These are phyloP conservation scores for Pholiota microspora DNA, from an alignment of 768 basidiomycete genomes.

Conservation along the genomic window DNA sequence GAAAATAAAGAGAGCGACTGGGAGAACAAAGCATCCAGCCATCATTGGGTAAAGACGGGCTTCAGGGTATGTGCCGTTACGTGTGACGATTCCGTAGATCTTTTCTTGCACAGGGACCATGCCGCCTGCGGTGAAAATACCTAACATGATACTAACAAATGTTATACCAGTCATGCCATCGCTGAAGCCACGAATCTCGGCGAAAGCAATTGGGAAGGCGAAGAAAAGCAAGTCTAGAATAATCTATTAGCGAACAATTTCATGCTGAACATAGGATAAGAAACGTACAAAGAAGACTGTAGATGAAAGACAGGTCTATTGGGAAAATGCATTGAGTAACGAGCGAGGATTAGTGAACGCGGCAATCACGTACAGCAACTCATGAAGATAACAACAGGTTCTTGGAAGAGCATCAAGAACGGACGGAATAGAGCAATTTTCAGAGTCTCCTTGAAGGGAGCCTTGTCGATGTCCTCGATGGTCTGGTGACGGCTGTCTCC, in stretches of 20 bases:
- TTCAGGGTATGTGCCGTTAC: conserved; percentile 38
- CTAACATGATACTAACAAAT: conserved; percentile 43
- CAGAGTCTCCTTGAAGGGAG: conserved; percentile 30
- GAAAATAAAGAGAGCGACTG: conserved; percentile 41
- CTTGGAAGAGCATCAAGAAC: conserved; percentile 39
- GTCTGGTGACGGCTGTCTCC: conserved; percentile 32
- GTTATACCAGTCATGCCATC: conserved; percentile 38
- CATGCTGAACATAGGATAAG: not conserved
- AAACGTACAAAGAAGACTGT: conserved; percentile 35
- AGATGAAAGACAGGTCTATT: conserved; percentile 42
- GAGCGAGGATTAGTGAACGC: not conserved
- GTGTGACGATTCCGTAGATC: conserved; percentile 29
- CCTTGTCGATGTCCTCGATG: conserved; percentile 37
- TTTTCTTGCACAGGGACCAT: conserved; percentile 34
- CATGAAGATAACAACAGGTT: conserved; percentile 43
- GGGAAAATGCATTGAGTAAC: not conserved
- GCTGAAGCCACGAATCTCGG: conserved; percentile 37
- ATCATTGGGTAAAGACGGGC: conserved; percentile 42
- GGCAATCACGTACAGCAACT: conserved; percentile 31
- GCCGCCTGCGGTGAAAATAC: conserved; percentile 29
- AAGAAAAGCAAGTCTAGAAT: conserved; percentile 37
- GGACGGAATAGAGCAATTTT: conserved; percentile 38
- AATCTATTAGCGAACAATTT: not conserved
- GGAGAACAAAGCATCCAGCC: conserved; percentile 35
- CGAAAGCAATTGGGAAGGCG: conserved; percentile 43